Evolutionary conservation across 1,284 basidiomycete species (phyloP).

Genomic region (Porodaedalea pini): DNA sequence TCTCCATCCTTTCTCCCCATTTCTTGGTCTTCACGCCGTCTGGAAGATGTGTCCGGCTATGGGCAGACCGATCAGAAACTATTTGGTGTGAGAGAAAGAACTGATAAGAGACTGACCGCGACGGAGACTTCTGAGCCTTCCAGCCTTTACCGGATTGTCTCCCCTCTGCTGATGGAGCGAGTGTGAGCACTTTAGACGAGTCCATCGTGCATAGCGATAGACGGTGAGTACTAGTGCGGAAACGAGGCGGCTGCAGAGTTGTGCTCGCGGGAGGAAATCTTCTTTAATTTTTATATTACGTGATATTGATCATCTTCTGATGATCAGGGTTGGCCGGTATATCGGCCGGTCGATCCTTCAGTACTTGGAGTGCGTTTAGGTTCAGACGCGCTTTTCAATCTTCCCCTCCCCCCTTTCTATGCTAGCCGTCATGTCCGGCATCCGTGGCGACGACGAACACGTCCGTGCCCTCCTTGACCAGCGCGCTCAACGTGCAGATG

Average conservation of each 20-base stretch:
- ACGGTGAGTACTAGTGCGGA: neutral
- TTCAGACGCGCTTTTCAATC: constrained; percentile 22
- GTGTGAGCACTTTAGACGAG: constrained; percentile 27
- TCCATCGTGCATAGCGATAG: constrained; percentile 7
- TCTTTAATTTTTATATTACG: neutral
- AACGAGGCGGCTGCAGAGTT: neutral
- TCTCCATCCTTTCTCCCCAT: constrained; percentile 68
- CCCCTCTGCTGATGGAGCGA: constrained; percentile 56
- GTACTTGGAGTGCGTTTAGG: neutral
- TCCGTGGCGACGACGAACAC: constrained; percentile 42
- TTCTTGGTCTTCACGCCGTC: constrained; percentile 59
- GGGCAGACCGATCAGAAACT: constrained; percentile 12
- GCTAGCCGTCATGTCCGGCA: constrained; percentile 20
- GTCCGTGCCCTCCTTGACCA: constrained; percentile 51
- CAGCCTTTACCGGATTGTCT: constrained; percentile 64
- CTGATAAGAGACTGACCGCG: constrained; percentile 45
- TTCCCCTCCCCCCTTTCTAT: constrained; percentile 19
- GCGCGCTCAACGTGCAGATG: constrained; percentile 46
- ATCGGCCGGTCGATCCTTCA: neutral
- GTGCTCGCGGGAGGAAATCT: neutral
- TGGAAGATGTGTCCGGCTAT: constrained; percentile 66
- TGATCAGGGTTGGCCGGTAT: neutral
- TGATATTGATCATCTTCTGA: neutral
- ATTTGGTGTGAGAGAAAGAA: neutral
- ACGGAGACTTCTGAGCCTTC: constrained; percentile 60